These are phyloP conservation scores for Pythium brassicae DNA, from an alignment of 352 stramenopile genomes.

Conservation along the genomic window DNA sequence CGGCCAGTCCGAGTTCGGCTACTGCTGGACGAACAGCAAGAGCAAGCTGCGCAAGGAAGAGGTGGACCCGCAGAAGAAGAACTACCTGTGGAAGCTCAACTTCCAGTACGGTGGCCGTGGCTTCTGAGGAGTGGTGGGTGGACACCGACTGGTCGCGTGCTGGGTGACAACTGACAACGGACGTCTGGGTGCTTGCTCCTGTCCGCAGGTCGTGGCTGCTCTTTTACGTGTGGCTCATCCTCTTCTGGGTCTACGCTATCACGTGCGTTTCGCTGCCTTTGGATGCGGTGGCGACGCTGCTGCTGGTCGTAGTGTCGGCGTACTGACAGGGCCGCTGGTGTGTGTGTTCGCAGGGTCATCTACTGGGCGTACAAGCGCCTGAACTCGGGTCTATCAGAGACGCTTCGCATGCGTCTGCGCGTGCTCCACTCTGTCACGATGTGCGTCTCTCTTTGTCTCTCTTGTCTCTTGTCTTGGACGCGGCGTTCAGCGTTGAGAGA, in stretches of 20 bases:
- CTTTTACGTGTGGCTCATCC: conserved; percentile 86
- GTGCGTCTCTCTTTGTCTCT: conserved; percentile 27
- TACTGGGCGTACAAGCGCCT: conserved; percentile 81
- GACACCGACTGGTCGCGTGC: too few species aligned
- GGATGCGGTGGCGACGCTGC: conserved; percentile 2
- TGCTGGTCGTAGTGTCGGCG: conserved; percentile 3
- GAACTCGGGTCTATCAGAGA: conserved; percentile 79
- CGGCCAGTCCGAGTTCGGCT: conserved; percentile 76
- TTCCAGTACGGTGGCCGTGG: conserved; percentile 49
- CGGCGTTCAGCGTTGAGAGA: neutral
- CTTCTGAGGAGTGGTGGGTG: neutral
- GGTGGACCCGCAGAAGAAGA: conserved; percentile 27
- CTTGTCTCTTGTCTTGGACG: conserved; percentile 2
- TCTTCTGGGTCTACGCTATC: conserved; percentile 84
- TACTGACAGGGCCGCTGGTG: too few species aligned
- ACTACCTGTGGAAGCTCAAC: conserved; percentile 81
- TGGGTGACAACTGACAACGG: neutral
- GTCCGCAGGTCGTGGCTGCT: conserved; percentile 67
- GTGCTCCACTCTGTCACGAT: conserved; percentile 87
- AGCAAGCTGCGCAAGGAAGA: conserved; percentile 37
- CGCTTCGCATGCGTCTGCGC: conserved; percentile 76
- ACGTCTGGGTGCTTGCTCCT: neutral
- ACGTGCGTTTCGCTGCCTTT: conserved; percentile 26
- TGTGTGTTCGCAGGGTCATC: conserved; percentile 43
- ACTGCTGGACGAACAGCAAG: conserved; percentile 79